Percentiles rank a stretch among this genome's conserved stretches.
phyloP scores from a whole-genome alignment of 1,284 basidiomycete genomes.

The Grifola frondosa region DNA sequence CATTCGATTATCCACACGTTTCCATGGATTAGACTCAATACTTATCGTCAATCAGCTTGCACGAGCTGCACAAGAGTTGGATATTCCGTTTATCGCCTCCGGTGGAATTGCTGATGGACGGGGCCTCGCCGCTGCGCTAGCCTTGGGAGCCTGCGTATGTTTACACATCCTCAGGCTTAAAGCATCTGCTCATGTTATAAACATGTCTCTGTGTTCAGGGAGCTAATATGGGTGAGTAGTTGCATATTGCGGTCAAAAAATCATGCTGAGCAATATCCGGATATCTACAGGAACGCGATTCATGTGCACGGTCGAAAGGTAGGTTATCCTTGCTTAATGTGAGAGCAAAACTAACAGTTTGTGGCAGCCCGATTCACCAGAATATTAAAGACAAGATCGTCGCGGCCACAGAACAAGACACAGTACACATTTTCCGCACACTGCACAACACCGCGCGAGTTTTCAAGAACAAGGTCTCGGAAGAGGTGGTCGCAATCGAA shows the following conservation, averaged over 20 bases:
- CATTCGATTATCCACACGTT: background rate
- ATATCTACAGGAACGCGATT: constrained; percentile 69
- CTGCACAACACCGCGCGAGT: constrained; percentile 87
- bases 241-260: too few relatives aligned
- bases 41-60: constrained; percentile 57
- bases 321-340: constrained; percentile 7
- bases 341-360: constrained; percentile 14
- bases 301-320: constrained; percentile 82
- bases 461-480: constrained; percentile 81
- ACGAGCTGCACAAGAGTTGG: constrained; percentile 82
- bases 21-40: background rate
- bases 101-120: constrained; percentile 84
- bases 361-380: constrained; percentile 77
- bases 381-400: constrained; percentile 92
- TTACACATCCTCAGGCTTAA: constrained; percentile 1
- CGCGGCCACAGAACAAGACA: constrained; percentile 77
- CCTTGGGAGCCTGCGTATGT: constrained; percentile 80
- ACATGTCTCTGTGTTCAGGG: constrained; percentile 73
- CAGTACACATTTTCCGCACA: constrained; percentile 88
- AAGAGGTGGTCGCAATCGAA: constrained; percentile 84
- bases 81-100: constrained; percentile 86
- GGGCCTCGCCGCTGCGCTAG: constrained; percentile 80
- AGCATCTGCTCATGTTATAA: constrained; percentile 57
- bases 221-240: too few relatives aligned
- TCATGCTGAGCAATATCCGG: constrained; percentile 3